These are phyloP conservation scores for Fusarium metavorans DNA, from an alignment of 2,329 filamentous ascomycete genomes.

Conservation along the genomic window DNA sequence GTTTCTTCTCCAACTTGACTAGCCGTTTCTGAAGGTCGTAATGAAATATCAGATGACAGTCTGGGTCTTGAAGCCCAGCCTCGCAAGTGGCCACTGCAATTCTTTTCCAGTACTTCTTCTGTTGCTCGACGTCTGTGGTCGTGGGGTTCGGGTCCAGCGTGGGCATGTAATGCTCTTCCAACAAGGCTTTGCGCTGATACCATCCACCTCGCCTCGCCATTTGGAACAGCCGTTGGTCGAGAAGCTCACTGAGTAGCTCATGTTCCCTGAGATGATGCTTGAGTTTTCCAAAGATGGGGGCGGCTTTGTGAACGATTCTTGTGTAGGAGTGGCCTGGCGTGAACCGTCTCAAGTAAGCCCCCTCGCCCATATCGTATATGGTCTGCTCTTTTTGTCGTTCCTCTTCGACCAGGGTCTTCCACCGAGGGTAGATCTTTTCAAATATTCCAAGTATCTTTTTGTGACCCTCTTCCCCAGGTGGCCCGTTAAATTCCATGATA, in stretches of 20 bases:
- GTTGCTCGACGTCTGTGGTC: slow-evolving; percentile 57
- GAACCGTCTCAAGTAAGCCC: slow-evolving; percentile 88
- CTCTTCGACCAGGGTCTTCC: slow-evolving; percentile 78
- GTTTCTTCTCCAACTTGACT: slow-evolving; percentile 86
- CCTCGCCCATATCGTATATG: slow-evolving; percentile 85
- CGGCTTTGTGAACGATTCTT: slow-evolving; percentile 89
- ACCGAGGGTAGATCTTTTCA: slow-evolving; percentile 81
- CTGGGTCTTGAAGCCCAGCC: slow-evolving; percentile 83
- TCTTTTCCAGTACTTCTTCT: slow-evolving; percentile 86
- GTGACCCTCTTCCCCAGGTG: slow-evolving; percentile 73
- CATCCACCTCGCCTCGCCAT: slow-evolving; percentile 85
- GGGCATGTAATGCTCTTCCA: slow-evolving; percentile 97
- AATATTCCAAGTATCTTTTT: slow-evolving; percentile 78
- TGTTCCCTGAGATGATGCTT: slow-evolving; percentile 86
- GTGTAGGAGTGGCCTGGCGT: slow-evolving; percentile 95
- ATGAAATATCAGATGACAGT: slow-evolving; percentile 93
- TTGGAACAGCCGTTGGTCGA: slow-evolving; percentile 87
- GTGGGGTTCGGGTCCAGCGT: slow-evolving; percentile 61
- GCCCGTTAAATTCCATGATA: slow-evolving; percentile 83
- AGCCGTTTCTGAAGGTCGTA: slow-evolving; percentile 95
- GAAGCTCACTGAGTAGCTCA: slow-evolving; percentile 77
- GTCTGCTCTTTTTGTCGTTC: slow-evolving; percentile 83
- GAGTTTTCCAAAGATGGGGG: slow-evolving; percentile 81
- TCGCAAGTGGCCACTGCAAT: slow-evolving; percentile 86
- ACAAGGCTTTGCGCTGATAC: slow-evolving; percentile 94